Base-by-base conservation (phyloP, 192 early-diverging fungal species). In the Linnemannia exigua region DNA sequence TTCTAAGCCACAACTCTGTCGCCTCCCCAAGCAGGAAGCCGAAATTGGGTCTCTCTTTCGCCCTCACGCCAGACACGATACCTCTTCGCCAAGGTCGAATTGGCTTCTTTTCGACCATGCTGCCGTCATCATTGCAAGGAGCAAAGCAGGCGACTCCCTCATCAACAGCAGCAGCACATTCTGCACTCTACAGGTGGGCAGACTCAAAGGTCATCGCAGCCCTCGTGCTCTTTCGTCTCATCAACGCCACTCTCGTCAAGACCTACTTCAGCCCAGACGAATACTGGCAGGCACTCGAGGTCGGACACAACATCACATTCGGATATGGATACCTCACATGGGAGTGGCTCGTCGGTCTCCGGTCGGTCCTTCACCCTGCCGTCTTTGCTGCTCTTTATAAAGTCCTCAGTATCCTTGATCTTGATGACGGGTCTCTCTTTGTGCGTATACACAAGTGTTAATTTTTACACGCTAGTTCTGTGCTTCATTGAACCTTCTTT, bases 261-360 rank as follows among this genome's bases (percentile, higher is more conserved):
- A 98, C 97, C 25, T 99, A 91, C 75, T 96, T 95, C 76, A 94
- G 95, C 75, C 97, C 98, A 1, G 98, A 99, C 89, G 98, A 99
- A 88, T 98, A 96, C 90, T 99, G 98, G 97, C 98, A 99, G 87
- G 93, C 94, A 41, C 93, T 95, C 54, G 98, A 99, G 88, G 95
- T 99, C 20, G 98, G 94, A 2, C 97, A 99, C 88, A 83, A 89
- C 41, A 79, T 91, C n/a, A 93, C 95, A 2, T 98, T 98, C 92
- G 96, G 96, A 80, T 94, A 95, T 81, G 98, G 98, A 4, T 96
- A 95, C 74, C 76, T 96, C 85, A 98, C 98, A 8, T 99, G 98
- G 97, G 97, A 98, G 86, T 99, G 98, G 98, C 81, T 89, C 69
- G 89, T 96, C 46, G 84, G 87, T 35, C 93, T 99, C 33, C 92